Evolutionary conservation across 306 rosid species (phyloP), one percentile per base, ranked within the genome.

Genomic region (Rubus idaeus): DNA sequence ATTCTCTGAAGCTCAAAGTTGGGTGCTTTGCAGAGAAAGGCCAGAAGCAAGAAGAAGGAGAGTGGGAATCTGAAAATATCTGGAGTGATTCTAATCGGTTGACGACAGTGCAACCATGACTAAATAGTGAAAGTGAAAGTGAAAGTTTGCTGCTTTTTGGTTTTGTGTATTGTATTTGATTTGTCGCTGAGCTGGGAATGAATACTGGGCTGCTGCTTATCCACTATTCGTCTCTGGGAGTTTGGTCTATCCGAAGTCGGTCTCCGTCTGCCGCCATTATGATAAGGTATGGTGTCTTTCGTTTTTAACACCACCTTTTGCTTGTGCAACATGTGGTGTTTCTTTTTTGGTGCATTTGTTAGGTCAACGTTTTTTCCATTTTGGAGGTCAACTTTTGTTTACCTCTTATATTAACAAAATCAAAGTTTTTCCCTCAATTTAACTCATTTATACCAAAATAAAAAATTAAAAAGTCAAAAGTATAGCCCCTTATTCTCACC

Each of bases 141-240:
- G 77, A 57, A 42, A 11, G 68, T 73, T 40, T 2, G 77, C 40
- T 2, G 77, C 52, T 37, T 41, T 73, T 73, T 37, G 49, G 70
- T 71, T 47, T 12, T 17, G 74, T 26, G 46, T 10, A 17, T 49
- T 50, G 30, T 41, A 55, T 72, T 73, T 55, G 55, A 26, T 56
- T 41, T 41, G 77, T 73, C 20, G 42, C 77, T 21, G 41, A 40
- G 66, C 8, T 56, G 30, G 52, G 52, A 47, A 7, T 47, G 52
- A 47, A 7, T 47, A 47, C 52, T 12, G 16, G 52, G 35, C 10
- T 49, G 14, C 45, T 62, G 68, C 10, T 13, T 40, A 17, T 6
- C 23, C 42, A 64, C 11, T 62, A 7, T 62, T 35, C 21, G 44
- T 58, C 18, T 30, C 20, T 12, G 20, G 13, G 18, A 61, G 67